Percentiles rank a stretch among this genome's conserved stretches.
Evolutionary conservation across 169 alveolate species (phyloP).

Genomic region (Eimeria mitis): DNA sequence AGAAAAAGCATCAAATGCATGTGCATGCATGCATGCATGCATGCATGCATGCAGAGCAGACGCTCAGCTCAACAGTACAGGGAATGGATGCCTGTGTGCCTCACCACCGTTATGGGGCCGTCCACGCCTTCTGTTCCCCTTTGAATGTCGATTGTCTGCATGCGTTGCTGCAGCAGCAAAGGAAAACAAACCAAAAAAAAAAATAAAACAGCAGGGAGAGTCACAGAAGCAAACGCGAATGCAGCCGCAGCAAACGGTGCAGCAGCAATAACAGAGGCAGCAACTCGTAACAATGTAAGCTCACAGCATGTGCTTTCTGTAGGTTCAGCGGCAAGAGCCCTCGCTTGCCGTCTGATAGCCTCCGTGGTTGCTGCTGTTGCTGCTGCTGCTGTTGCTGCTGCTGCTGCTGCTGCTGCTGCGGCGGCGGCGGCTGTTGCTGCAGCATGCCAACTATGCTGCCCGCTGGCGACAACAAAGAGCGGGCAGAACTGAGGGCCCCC

Average conservation of each 20-base stretch:
- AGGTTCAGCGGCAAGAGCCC: background rate
- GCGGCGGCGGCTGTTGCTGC: background rate
- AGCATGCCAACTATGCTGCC: constrained; percentile 36
- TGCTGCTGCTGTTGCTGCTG: background rate
- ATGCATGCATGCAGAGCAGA: background rate
- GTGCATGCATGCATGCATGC: background rate
- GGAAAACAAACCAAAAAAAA: background rate
- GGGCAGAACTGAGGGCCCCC: constrained; percentile 26
- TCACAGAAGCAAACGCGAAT: background rate
- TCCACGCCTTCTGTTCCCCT: constrained; percentile 50
- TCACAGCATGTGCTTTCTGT: constrained; percentile 37
- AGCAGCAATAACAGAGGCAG: background rate
- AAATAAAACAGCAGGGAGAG: background rate
- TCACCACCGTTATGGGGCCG: constrained; percentile 44
- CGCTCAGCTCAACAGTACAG: background rate
- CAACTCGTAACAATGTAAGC: background rate
- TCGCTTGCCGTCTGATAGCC: constrained; percentile 16
- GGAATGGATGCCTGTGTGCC: background rate
- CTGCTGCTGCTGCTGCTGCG: background rate
- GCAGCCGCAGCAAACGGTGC: background rate
- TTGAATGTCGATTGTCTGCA: constrained; percentile 53
- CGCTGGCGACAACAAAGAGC: constrained; percentile 22
- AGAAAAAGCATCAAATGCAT: background rate
- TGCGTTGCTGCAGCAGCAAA: constrained; percentile 55
- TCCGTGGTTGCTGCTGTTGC: background rate